Base-by-base conservation (phyloP, 306 rosid species). In the apple (Malus domestica) region DNA sequence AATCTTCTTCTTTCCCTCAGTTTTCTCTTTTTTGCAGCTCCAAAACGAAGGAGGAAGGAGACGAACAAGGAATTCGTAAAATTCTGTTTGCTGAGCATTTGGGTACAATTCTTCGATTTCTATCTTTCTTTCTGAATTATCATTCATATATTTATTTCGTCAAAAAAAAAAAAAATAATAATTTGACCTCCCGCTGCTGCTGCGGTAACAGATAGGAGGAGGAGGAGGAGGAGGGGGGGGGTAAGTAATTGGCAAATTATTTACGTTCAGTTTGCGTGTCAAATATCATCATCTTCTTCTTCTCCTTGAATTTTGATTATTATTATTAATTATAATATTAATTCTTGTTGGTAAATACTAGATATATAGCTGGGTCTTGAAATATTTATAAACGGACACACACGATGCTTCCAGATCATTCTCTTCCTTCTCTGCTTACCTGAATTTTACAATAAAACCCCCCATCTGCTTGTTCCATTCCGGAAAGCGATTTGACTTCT, bases 1-100 rank as follows among this genome's bases (percentile, higher is more conserved):
- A 73, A 42, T 73, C 77, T 73, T 73, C 68, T 60, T 73, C 42
- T 23, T 45, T 30, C 61, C 38, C 69, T 44, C 60, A 66, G 70
- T 35, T 66, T 35, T 66, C 49, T 66, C 18, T 20, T 16, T 4
- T 60, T 64, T 25, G 45, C 52, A 40, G 61, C 54, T 11, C 10
- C 3, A 46, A 35, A 67, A 15, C 23, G 55, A 6, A 51, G 55
- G 55, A 51, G 19, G 55, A 15, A 51, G 8, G 7, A 51, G 55
- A 51, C 55, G 16, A 49, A 14, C 38, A 27, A 27, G 38, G 32
- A 61, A 14, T 61, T 61, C 67, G 7, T 29, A 5, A 23, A 59
- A 22, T 25, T n/a, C 30, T 29, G 38, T 10, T 25, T 7, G 67
- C 67, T 32, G 18, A 51, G 42, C 68, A 7, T 38, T 18, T 64